Evolutionary conservation across 768 basidiomycete genomes (phyloP), one percentile per base, ranked within the genome.

Genomic region (Phanerochaete sordida): DNA sequence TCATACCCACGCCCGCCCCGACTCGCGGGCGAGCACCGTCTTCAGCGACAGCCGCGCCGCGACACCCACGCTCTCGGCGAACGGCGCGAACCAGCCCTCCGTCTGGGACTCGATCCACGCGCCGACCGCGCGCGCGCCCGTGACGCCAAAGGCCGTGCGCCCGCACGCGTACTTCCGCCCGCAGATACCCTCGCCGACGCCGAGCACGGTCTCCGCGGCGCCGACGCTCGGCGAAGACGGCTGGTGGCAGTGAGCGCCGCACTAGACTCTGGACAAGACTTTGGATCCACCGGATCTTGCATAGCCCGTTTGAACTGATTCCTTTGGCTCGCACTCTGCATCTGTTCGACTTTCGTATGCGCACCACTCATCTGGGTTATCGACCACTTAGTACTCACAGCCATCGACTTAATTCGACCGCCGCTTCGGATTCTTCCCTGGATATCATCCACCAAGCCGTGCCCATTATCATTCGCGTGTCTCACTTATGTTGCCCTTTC

Each of bases 71-170:
- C 76, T 75, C 35, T 77, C 74, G 54, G 61, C 67, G 56, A 73
- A 74, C 52, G 74, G 74, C 33, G 44, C 70, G 30, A 73, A 74
- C 15, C 80, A 73, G 43, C 62, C 80, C 6, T 86, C 87, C 1
- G 87, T 91, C 13, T 85, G 86, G 81, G 86, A 91, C 66, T 93
- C 91, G 1, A 91, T 84, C 64, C 83, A 83, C 47, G 82, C 82
- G 27, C 82, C 81, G 65, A 64, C 62, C 24, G 56, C 37, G 44
- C 79, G 80, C 21, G 68, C 66, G 62, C 62, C 74, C 69, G 47
- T 69, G 68, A 67, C 62, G n/a, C 64, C 65, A 23, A 69, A 65
- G 58, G 69, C 66, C 69, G 75, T 68, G 49, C 63, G 60, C 58
- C 56, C 43, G 48, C 67, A 47, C 56, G 65, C 31, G 67, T 37